These are phyloP conservation scores for Magnolia changhungtana DNA, from an alignment of 164 flowering plant genomes.

Conservation along the genomic window DNA sequence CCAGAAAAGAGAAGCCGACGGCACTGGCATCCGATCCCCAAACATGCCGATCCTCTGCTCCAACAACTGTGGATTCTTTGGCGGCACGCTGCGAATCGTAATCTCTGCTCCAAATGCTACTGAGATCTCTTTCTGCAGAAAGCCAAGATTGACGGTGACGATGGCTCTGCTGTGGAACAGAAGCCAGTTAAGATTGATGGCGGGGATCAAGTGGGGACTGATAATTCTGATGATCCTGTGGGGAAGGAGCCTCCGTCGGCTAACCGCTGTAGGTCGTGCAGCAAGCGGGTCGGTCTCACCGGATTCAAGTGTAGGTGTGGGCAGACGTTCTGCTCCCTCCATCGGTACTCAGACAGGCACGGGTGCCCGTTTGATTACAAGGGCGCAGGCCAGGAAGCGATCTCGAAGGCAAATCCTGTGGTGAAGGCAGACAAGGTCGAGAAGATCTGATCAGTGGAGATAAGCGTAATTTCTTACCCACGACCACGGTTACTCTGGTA, in stretches of 20 bases:
- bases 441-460: slow-evolving; percentile 28
- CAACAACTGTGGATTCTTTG: slow-evolving; percentile 16
- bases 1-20: not conserved
- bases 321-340: slow-evolving; percentile 52
- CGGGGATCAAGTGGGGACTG: not conserved
- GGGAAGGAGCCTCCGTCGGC: not conserved
- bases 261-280: slow-evolving; percentile 51
- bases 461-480: not conserved
- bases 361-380: slow-evolving; percentile 57
- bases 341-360: slow-evolving; percentile 60
- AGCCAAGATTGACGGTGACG: too few relatives aligned
- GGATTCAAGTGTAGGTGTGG: slow-evolving; percentile 68
- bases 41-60: slow-evolving; percentile 7
- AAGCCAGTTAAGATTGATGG: not conserved
- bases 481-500: not conserved
- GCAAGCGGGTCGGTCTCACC: slow-evolving; percentile 57
- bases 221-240: not conserved
- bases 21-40: not conserved
- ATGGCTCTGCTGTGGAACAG: not conserved
- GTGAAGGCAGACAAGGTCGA: slow-evolving; percentile 63
- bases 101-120: slow-evolving; percentile 18
- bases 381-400: slow-evolving; percentile 55
- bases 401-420: slow-evolving; percentile 60
- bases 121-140: slow-evolving; percentile 3
- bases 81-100: slow-evolving; percentile 4